Conservation (phyloP, 345 rosid species). For the Eucalyptus sp. region DNA sequence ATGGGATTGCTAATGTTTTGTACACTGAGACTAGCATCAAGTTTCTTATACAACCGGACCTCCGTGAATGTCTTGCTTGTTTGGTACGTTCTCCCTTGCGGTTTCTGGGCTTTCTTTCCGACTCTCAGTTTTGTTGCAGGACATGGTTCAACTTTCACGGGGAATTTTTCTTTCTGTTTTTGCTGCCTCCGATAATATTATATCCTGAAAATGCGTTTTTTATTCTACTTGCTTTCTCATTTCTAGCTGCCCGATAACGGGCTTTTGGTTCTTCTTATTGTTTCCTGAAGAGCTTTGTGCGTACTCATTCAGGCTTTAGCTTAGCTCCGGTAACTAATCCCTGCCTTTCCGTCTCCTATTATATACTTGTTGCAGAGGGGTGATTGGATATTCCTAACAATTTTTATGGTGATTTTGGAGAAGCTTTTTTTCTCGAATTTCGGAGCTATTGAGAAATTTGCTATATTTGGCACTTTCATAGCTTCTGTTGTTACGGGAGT, state of each 20-base stretch:
- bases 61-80: background rate
- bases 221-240: background rate
- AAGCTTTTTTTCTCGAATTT: conserved; percentile 94
- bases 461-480: conserved; percentile 77
- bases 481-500: conserved; percentile 77
- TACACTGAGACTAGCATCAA: conserved; percentile 85
- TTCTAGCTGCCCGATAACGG: background rate
- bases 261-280: background rate
- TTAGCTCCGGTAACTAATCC: conserved; percentile 63
- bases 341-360: background rate
- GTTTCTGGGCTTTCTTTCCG: background rate
- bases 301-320: conserved; percentile 95
- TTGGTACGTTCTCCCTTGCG: background rate
- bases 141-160: conserved; percentile 96
- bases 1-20: conserved; percentile 83
- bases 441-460: conserved; percentile 93
- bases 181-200: conserved; percentile 93
- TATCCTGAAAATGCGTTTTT: conserved; percentile 34
- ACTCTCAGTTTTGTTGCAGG: conserved; percentile 18
- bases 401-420: conserved; percentile 25
- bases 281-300: conserved; percentile 44
- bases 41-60: conserved; percentile 5
- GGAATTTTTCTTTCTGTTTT: conserved; percentile 88
- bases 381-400: background rate
- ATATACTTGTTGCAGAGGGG: background rate